A percentile compares a stretch with the other conserved stretches of the same genome.
phyloP scores from a whole-genome alignment of 208 protist species.

The Trypanosomatidae sp. region DNA sequence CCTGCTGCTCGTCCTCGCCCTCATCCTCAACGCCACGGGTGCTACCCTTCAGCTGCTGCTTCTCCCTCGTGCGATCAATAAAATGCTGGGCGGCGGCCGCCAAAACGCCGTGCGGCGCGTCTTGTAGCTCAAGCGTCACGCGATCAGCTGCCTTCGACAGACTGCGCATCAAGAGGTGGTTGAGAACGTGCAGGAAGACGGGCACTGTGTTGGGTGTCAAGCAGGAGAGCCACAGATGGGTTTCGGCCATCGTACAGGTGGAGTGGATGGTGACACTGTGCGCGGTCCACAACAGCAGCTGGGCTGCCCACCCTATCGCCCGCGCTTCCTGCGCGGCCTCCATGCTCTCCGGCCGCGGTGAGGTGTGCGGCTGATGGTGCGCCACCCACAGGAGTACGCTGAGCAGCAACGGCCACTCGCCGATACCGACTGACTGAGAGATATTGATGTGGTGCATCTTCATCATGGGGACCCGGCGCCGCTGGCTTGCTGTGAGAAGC shows the following conservation, averaged over 20 bases:
- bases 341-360: neutral
- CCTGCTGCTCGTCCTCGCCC: neutral
- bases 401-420: constrained; percentile 86
- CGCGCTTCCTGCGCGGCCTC: constrained; percentile 18
- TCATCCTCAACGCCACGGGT: neutral
- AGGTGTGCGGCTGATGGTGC: constrained; percentile 21
- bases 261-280: constrained; percentile 82
- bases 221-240: constrained; percentile 59
- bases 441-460: constrained; percentile 90
- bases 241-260: constrained; percentile 69
- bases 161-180: constrained; percentile 79
- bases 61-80: constrained; percentile 29
- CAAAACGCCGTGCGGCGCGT: constrained; percentile 59
- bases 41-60: constrained; percentile 14
- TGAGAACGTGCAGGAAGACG: constrained; percentile 83
- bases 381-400: constrained; percentile 80
- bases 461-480: constrained; percentile 67
- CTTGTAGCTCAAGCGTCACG: constrained; percentile 66
- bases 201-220: constrained; percentile 66
- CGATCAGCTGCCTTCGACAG: constrained; percentile 86
- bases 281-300: constrained; percentile 81
- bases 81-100: constrained; percentile 61
- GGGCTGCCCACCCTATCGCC: constrained; percentile 70
- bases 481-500: constrained; percentile 65
- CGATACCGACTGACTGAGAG: constrained; percentile 36